These are phyloP conservation scores for Senecio squalidus DNA, from an alignment of 140 eudicot species.

Conservation along the genomic window DNA sequence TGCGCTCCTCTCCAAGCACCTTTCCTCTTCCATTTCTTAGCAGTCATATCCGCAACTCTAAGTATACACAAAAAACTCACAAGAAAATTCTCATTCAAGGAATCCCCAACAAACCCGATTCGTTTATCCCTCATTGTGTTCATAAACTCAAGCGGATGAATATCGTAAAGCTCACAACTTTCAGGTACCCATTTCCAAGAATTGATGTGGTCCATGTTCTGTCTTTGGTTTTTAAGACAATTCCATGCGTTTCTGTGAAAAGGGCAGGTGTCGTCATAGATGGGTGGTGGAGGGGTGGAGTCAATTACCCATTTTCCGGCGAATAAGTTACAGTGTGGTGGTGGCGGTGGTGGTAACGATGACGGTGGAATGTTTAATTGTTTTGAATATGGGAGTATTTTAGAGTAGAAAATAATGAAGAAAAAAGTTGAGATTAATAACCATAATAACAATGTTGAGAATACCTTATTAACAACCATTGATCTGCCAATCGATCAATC, in stretches of 20 bases:
- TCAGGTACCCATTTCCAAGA: conserved; percentile 93
- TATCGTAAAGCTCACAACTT: conserved; percentile 54
- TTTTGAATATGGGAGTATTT: conserved; percentile 34
- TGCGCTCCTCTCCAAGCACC: conserved; percentile 99
- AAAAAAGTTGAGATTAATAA: conserved; percentile 39
- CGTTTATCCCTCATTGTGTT: conserved; percentile 55
- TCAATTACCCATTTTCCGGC: conserved; percentile 65
- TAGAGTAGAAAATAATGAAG: conserved; percentile 52
- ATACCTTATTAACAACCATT: conserved; percentile 44
- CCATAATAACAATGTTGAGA: conserved; percentile 38
- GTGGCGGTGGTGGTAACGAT: conserved; percentile 16
- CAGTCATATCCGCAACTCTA: conserved; percentile 67
- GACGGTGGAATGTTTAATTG: conserved; percentile 28
- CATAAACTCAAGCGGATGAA: conserved; percentile 72
- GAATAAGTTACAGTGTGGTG: conserved; percentile 55
- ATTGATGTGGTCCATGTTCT: conserved; percentile 65
- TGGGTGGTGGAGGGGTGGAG: conserved; percentile 49
- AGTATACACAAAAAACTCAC: conserved; percentile 69
- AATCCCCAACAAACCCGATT: conserved; percentile 91
- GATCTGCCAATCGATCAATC: too few relatives aligned
- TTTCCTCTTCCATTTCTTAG: conserved; percentile 87
- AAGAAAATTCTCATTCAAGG: conserved; percentile 86
- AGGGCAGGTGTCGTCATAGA: conserved; percentile 74
- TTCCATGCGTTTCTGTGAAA: conserved; percentile 95
- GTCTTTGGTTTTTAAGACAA: conserved; percentile 64